Conservation (phyloP, 768 basidiomycete species). For the Hypholoma sublateritium region DNA sequence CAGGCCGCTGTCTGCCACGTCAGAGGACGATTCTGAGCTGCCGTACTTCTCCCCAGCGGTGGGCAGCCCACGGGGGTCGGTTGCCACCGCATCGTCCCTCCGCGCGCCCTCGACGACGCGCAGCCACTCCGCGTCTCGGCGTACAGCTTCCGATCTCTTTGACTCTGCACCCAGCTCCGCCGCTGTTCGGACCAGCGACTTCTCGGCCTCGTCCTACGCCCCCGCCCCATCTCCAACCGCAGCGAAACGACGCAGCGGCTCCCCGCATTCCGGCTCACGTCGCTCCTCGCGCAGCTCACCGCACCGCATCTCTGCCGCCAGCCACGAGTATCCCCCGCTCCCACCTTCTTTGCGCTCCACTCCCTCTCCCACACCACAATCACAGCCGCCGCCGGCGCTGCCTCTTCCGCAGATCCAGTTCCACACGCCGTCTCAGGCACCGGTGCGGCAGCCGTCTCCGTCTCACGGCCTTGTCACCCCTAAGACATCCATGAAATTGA, state of each 20-base stretch:
- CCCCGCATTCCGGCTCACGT: slow-evolving; percentile 25
- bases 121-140: slow-evolving; percentile 28
- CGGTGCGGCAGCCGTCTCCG: slow-evolving; percentile 17
- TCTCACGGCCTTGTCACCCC: slow-evolving; percentile 23
- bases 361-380: slow-evolving; percentile 25
- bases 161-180: slow-evolving; percentile 32
- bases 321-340: slow-evolving; percentile 31
- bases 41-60: slow-evolving; percentile 27
- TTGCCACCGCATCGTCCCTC: slow-evolving; percentile 23
- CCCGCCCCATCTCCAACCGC: slow-evolving; percentile 22
- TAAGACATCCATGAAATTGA: slow-evolving; percentile 23
- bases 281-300: slow-evolving; percentile 32
- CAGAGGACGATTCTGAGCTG: slow-evolving; percentile 27
- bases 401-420: neutral
- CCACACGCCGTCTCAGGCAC: neutral
- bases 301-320: slow-evolving; percentile 2
- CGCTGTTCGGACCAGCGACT: slow-evolving; percentile 29
- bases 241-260: slow-evolving; percentile 25
- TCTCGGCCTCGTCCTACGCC: slow-evolving; percentile 31
- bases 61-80: slow-evolving; percentile 24
- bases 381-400: neutral
- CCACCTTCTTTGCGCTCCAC: slow-evolving; percentile 32
- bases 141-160: slow-evolving; percentile 29
- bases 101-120: slow-evolving; percentile 31
- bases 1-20: slow-evolving; percentile 23